phyloP scores from a whole-genome alignment of 495 filamentous ascomycete species.

The Podospora australis region DNA sequence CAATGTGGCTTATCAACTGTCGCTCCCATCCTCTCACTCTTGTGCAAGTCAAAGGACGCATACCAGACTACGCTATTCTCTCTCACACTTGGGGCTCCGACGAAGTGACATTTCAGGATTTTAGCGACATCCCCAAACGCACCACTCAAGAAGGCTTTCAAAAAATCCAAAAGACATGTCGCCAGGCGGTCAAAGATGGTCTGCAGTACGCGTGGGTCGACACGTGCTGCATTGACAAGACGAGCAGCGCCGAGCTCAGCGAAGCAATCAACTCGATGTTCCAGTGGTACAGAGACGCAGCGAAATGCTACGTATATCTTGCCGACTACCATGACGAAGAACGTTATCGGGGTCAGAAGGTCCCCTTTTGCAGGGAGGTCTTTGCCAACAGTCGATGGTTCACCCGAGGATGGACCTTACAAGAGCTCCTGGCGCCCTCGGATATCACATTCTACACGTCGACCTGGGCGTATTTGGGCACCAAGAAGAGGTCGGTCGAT shows the following conservation, averaged over 20 bases:
- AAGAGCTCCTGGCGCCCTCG: slow-evolving; percentile 33
- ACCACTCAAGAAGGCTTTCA: background rate
- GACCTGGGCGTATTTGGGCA: slow-evolving; percentile 24
- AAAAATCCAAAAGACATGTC: slow-evolving; percentile 8
- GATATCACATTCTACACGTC: slow-evolving; percentile 26
- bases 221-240: slow-evolving; percentile 30
- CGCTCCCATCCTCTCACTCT: too few relatives aligned
- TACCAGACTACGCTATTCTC: slow-evolving; percentile 13
- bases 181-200: slow-evolving; percentile 3
- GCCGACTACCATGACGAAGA: slow-evolving; percentile 15
- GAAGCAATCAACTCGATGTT: slow-evolving; percentile 41
- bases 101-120: slow-evolving; percentile 10
- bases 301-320: slow-evolving; percentile 29
- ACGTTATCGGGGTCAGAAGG: background rate
- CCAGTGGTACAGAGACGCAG: slow-evolving; percentile 27
- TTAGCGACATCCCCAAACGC: slow-evolving; percentile 1
- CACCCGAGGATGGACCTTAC: slow-evolving; percentile 37
- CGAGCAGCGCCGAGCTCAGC: slow-evolving; percentile 23
- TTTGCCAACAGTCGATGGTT: slow-evolving; percentile 29
- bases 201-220: slow-evolving; percentile 28
- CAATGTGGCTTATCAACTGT: too few relatives aligned
- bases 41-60: too few relatives aligned
- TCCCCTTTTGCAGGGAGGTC: too few relatives aligned
- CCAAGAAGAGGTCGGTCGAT: slow-evolving; percentile 7
- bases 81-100: slow-evolving; percentile 19